Evolutionary conservation across 1,139 yeast species (phyloP).

Genomic region (Pichia kudriavzevii): DNA sequence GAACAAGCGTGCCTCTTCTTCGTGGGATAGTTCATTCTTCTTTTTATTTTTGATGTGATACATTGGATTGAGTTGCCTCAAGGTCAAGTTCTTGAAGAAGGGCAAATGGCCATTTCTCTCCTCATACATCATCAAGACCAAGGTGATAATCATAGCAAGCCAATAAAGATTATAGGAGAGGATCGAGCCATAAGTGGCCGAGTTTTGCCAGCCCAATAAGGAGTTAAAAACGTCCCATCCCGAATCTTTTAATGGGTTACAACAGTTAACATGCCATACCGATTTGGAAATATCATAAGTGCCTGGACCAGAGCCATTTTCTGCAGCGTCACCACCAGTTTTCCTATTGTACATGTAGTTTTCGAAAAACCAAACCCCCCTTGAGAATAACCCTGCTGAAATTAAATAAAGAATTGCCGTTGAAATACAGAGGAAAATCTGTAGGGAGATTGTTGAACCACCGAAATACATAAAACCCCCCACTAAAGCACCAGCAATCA

Average conservation of each 20-base stretch:
- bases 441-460: constrained; percentile 67
- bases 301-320: constrained; percentile 87
- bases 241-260: constrained; percentile 79
- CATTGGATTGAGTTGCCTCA: constrained; percentile 61
- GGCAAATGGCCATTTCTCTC: constrained; percentile 65
- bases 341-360: constrained; percentile 49
- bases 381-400: constrained; percentile 80
- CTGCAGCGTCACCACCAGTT: constrained; percentile 87
- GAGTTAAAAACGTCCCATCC: constrained; percentile 94
- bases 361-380: constrained; percentile 86
- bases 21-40: constrained; percentile 48
- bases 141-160: constrained; percentile 49
- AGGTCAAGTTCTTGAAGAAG: constrained; percentile 42
- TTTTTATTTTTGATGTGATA: constrained; percentile 62
- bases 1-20: constrained; percentile 49
- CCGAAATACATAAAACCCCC: constrained; percentile 67
- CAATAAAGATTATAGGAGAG: constrained; percentile 79
- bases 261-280: constrained; percentile 93
- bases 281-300: constrained; percentile 67
- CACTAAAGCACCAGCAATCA: constrained; percentile 58
- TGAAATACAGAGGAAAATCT: constrained; percentile 69
- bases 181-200: constrained; percentile 85
- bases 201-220: constrained; percentile 81
- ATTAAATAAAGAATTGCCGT: constrained; percentile 79
- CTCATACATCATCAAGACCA: constrained; percentile 58